Base-by-base conservation (phyloP, 129 eudicot species). In the Artemisia tridentata region DNA sequence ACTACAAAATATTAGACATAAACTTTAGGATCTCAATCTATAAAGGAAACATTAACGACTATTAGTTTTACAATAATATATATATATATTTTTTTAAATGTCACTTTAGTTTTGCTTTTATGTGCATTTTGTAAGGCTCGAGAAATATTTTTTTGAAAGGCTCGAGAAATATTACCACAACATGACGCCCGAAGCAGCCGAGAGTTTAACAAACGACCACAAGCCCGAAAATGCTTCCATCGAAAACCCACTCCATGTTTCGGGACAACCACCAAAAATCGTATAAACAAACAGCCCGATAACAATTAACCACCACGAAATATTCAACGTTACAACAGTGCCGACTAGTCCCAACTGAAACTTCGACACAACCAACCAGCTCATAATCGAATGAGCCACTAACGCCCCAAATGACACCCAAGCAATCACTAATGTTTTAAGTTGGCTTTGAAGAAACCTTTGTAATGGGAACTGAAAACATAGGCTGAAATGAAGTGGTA, bases 131-230 rank as follows among this genome's bases (percentile, higher is more conserved):
- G 10, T 7, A 38, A 5, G 45, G 45, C 45, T 38, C 45, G 2
- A 7, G 10, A 69, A 9, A 51, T 10, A 72, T 64, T 71, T n/a
- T 38, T 38, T 7, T 38, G 10, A 1, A 38, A 5, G 45, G 45
- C 45, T 38, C 45, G 2, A 7, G 10, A 69, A 9, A 51, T 10
- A 72, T 64, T 71, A 91, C 98, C 98, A 91, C 18, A 92, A 88
- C 98, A 92, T 92, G 79, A 88, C 91, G 14, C 98, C 98, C 15
- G 98, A 92, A 43, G 98, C 84, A 11, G 86, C 85, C 13, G 98
- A 92, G 61, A 92, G 87, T 66, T 86, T 92, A n/a, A 86, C 76
- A 72, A 91, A 88, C 56, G 85, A 87, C 96, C 93, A 82, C 34
- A 91, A 65, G 7, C 93, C 98, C 4, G 82, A 34, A 69, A 88